Base-by-base conservation (phyloP, 2,329 filamentous ascomycete species). In the Zymoseptoria tritici region DNA sequence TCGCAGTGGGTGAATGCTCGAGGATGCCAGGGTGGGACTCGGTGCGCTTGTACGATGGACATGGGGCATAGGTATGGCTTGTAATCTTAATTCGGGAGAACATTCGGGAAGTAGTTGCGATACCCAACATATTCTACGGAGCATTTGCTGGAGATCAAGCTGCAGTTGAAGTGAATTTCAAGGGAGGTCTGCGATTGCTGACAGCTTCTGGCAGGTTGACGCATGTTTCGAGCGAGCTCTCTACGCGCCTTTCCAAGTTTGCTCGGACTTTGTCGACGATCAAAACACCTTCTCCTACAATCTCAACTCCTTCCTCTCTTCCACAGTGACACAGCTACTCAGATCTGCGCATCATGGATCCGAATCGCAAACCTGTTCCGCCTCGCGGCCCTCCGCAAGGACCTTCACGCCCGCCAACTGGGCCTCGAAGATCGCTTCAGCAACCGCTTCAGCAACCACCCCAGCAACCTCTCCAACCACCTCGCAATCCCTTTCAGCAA, bases 1-100 rank as follows among this genome's bases (percentile, higher is more conserved):
- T 46, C 57, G 57, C 26, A 54, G 54, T 22, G 61, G 46, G 16
- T 59, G 54, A 58, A 16, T 16, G 13, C 13, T 7, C 6, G 36
- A n/a, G 16, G 19, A 6, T 52, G 24, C 9, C 16, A 21, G 50
- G 2, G 16, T n/a, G 19, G 13, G 50, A 16, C 1, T 52, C 19
- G 2, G 50, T 13, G 16, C 2, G 6, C 2, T 13, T 9, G 8
- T 19, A 16, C 50, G n/a, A 26, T 8, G 19, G 6, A 5, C 5
- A n/a, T 26, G 50, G 50, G 5, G 50, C 13, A 16, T 2, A n/a
- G 36, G 36, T 4, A 16, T 16, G 1, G 36, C 13, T 46, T 29
- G 26, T 29, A 9, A 29, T 29, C 4, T 9, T 9, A 29, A 9
- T 8, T 29, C 26, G 26, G 26, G 26, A 4, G 36, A 13, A 46